Evolutionary conservation across 495 filamentous ascomycete species (phyloP).

Genomic region (Glutinoglossum americanum): DNA sequence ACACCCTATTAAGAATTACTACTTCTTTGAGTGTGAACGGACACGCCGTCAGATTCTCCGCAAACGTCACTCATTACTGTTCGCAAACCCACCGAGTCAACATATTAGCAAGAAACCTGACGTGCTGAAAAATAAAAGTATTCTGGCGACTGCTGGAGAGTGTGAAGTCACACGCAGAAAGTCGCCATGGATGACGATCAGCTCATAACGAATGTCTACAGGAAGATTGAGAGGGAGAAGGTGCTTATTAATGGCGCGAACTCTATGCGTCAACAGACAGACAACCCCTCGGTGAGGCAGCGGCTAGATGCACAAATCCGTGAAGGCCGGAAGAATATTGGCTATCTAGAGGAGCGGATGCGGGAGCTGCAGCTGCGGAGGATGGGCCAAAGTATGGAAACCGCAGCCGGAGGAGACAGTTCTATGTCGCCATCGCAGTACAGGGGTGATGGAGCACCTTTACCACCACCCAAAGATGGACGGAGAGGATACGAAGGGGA

Average conservation of each 20-base stretch:
- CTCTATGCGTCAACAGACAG: slow-evolving; percentile 83
- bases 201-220: slow-evolving; percentile 66
- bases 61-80: neutral
- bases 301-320: slow-evolving; percentile 80
- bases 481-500: slow-evolving; percentile 26
- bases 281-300: slow-evolving; percentile 74
- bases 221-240: slow-evolving; percentile 97
- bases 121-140: neutral
- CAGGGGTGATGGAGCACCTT: slow-evolving; percentile 13
- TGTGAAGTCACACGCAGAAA: neutral
- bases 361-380: slow-evolving; percentile 67
- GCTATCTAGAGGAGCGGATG: slow-evolving; percentile 81
- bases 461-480: slow-evolving; percentile 24
- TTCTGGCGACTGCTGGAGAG: neutral
- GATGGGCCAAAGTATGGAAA: slow-evolving; percentile 38
- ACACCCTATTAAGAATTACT: neutral
- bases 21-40: neutral
- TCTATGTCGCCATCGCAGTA: neutral
- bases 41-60: neutral
- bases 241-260: slow-evolving; percentile 85
- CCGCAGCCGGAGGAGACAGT: slow-evolving; percentile 6
- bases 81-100: neutral
- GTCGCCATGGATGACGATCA: slow-evolving; percentile 52
- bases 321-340: slow-evolving; percentile 77
- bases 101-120: neutral